A percentile compares a stretch with the other conserved stretches of the same genome.
These are phyloP conservation scores for Henckelia pumila DNA, from an alignment of 257 asterid genomes.

Conservation along the genomic window DNA sequence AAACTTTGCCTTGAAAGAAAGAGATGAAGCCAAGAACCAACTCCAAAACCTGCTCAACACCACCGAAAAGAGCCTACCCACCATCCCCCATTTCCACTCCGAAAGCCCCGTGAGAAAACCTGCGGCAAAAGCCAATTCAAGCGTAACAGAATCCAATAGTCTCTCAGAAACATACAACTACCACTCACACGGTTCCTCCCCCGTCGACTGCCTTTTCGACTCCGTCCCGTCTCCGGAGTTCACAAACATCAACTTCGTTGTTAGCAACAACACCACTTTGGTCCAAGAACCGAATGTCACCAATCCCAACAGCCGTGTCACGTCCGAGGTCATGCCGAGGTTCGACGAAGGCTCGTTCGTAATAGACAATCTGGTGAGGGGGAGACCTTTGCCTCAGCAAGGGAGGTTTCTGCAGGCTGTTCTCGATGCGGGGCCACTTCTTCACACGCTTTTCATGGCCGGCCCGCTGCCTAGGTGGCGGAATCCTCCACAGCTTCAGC, in stretches of 20 bases:
- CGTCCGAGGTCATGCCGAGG: constrained; percentile 8
- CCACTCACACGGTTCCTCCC: constrained; percentile 45
- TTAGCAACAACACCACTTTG: constrained; percentile 19
- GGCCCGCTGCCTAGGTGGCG: constrained; percentile 92
- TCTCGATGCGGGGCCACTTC: constrained; percentile 60
- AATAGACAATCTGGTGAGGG: constrained; percentile 51
- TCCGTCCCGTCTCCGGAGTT: constrained; percentile 54
- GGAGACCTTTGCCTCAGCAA: constrained; percentile 47
- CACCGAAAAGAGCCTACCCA: background rate
- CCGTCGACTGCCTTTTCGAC: constrained; percentile 43
- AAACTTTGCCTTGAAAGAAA: constrained; percentile 37
- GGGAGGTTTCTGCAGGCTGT: constrained; percentile 68
- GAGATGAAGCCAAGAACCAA: constrained; percentile 55
- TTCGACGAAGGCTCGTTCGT: constrained; percentile 42
- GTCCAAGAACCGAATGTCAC: constrained; percentile 6
- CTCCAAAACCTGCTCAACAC: constrained; percentile 48
- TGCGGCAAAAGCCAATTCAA: constrained; percentile 45
- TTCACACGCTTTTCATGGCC: constrained; percentile 61
- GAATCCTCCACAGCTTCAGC: constrained; percentile 69
- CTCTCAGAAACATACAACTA: constrained; percentile 53
- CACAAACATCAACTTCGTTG: constrained; percentile 35
- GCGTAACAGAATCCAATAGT: constrained; percentile 61
- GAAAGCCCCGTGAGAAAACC: constrained; percentile 31
- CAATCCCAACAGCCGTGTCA: background rate
- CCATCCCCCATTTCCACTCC: constrained; percentile 21